Base-by-base conservation (phyloP, 208 protist species). In the Lotmaria passim region DNA sequence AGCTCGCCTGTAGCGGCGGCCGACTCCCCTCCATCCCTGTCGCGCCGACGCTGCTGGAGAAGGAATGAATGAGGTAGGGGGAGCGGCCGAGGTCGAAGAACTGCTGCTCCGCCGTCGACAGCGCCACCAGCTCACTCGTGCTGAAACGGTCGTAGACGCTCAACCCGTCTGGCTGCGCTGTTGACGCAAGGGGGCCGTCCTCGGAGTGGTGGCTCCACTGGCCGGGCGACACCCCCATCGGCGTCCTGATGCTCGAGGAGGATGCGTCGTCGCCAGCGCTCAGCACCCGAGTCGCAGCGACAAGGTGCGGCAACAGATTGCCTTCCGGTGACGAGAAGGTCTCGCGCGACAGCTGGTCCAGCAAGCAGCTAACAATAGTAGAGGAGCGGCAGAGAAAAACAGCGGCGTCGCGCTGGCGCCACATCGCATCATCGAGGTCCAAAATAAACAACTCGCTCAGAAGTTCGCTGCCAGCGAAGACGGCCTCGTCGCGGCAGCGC, bases 351-450 rank as follows among this genome's bases (percentile, higher is more conserved):
- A 72, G 66, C 24, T 72, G 66, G 8, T 56, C 55, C 30, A 72
- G 31, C 57, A 73, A 48, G 44, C 21, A 26, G 57, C 55, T 65
- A 17, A 56, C 67, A 7, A 64, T 50, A 2, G 48, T 65, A 19
- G 36, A 24, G 19, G 56, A 44, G 57, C 66, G 56, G 19, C 66
- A 47, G 7, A 64, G 48, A 23, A 57, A 72, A 15, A 53, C 43
- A 14, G 56, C 44, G 24, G 66, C 34, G 36, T 72, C 56, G 56
- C 47, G 66, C 56, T 58, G 53, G 7, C 28, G 44, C 66, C 73
- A 75, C 44, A 75, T 71, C 51, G 79, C 79, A n/a, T 68, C 46
- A 33, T 86, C 74, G 19, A 85, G 67, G 34, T 89, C 83, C 17
- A 80, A 64, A 10, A 77, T 43, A 26, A 86, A 51, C 31, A 89